Evolutionary conservation across 1,139 yeast genomes (phyloP), one percentile per base, ranked within the genome.

Genomic region (Pichia sp.): DNA sequence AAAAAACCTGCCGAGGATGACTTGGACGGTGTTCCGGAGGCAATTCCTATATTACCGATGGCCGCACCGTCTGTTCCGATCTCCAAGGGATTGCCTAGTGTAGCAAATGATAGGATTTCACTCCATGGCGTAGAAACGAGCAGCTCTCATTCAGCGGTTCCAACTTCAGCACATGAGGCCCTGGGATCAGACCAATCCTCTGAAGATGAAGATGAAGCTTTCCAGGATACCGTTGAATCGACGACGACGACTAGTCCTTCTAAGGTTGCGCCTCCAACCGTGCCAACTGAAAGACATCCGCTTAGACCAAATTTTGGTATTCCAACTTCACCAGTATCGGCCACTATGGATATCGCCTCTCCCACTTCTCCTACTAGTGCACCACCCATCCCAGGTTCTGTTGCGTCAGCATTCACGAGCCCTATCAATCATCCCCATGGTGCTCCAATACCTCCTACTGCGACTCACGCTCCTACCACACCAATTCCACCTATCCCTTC

Each of bases 21-120:
- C 57, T 42, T 8, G n/a, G 29, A 41, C 13, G 26, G 36, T 29
- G 16, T 42, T 62, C 85, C 86, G 10, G 75, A 76, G 66, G 80
- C 81, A 0, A 65, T 64, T 38, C 67, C 74, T 4, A 54, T 59
- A 40, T 36, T 58, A 38, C 60, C 61, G 19, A 47, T 54, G 52
- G 47, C 31, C 5, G 32, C 50, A 5, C 36, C 49, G 3, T 51
- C 36, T 11, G 43, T 46, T 4, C 55, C 59, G 29, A 23, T 23
- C 26, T 23, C 26, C 26, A 23, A 23, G 26, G 26, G 26, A 23
- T 23, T 23, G 26, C 26, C 26, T 23, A 4, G 26, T 23, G 26
- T 23, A 23, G 26, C 26, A 23, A 23, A 23, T 23, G 26, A 23
- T 23, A 23, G 26, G 26, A 23, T 23, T 23, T 23, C 26, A 23